These are phyloP conservation scores for Xerocomus brunneocitrinus DNA, from an alignment of 768 basidiomycete species.

Conservation along the genomic window DNA sequence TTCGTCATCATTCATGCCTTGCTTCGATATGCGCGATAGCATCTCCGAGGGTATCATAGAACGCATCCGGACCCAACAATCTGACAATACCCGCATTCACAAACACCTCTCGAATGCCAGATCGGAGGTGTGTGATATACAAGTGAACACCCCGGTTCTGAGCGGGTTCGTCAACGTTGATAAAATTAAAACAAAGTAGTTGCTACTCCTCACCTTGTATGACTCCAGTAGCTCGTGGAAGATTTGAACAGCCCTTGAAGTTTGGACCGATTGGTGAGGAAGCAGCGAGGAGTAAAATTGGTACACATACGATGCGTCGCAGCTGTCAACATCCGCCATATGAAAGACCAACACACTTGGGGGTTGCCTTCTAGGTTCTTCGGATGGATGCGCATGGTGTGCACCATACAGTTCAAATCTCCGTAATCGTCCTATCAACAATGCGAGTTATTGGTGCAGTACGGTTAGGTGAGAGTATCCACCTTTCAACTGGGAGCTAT, in stretches of 20 bases:
- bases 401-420: conserved; percentile 87
- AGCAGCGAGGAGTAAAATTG: neutral
- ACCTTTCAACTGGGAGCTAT: conserved; percentile 92
- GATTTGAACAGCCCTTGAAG: conserved; percentile 71
- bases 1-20: conserved; percentile 8
- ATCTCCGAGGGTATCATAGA: conserved; percentile 40
- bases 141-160: conserved; percentile 43
- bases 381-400: conserved; percentile 79
- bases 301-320: conserved; percentile 82
- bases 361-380: conserved; percentile 70
- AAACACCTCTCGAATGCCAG: conserved; percentile 34
- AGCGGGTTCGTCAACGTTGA: neutral
- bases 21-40: conserved; percentile 39
- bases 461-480: neutral
- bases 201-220: conserved; percentile 51
- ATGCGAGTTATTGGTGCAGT: neutral
- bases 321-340: conserved; percentile 83
- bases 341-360: conserved; percentile 86
- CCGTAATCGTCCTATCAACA: conserved; percentile 59
- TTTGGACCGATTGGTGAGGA: conserved; percentile 4
- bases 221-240: conserved; percentile 74
- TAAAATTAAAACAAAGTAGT: neutral
- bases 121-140: conserved; percentile 45
- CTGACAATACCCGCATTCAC: conserved; percentile 41
- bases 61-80: conserved; percentile 41